These are phyloP conservation scores for Biscogniauxia marginata DNA, from an alignment of 2,329 filamentous ascomycete genomes.

Conservation along the genomic window DNA sequence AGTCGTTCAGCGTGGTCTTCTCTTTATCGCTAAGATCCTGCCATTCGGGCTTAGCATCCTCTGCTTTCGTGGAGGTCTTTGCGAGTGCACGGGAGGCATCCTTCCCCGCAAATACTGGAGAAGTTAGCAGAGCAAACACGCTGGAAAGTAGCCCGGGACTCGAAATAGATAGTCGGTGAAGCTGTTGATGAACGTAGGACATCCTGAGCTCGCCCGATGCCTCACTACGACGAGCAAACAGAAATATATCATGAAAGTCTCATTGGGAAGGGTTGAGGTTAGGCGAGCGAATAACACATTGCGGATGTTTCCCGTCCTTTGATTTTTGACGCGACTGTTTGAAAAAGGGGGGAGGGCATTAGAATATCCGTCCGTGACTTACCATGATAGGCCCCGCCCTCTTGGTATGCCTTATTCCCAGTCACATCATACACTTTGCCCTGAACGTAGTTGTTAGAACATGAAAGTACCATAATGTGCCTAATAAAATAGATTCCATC, in stretches of 20 bases:
- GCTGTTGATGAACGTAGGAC: conserved; percentile 10
- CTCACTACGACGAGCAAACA: conserved; percentile 7
- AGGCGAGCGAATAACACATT: not conserved
- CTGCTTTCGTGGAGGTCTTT: conserved; percentile 78
- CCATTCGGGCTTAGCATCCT: conserved; percentile 83
- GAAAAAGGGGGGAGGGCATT: not conserved
- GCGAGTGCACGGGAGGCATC: conserved; percentile 92
- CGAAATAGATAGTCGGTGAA: conserved; percentile 1
- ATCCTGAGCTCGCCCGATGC: not conserved
- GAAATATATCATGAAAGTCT: not conserved
- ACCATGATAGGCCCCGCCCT: conserved; percentile 85
- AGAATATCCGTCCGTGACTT: conserved; percentile 31
- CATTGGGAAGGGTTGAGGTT: not conserved
- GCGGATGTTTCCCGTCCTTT: not conserved
- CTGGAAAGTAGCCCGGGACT: not conserved
- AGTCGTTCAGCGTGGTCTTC: conserved; percentile 82
- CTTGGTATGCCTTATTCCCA: conserved; percentile 81
- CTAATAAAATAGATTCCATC: too few relatives aligned
- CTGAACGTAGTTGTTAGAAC: conserved; percentile 41
- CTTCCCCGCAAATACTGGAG: conserved; percentile 86
- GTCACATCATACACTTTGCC: conserved; percentile 94
- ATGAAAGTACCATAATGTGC: too few relatives aligned
- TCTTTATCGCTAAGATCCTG: conserved; percentile 80
- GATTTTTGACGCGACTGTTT: not conserved
- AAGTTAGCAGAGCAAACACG: conserved; percentile 19